Base-by-base conservation (phyloP, 2,329 filamentous ascomycete genomes). In the Trichoderma lentiforme region DNA sequence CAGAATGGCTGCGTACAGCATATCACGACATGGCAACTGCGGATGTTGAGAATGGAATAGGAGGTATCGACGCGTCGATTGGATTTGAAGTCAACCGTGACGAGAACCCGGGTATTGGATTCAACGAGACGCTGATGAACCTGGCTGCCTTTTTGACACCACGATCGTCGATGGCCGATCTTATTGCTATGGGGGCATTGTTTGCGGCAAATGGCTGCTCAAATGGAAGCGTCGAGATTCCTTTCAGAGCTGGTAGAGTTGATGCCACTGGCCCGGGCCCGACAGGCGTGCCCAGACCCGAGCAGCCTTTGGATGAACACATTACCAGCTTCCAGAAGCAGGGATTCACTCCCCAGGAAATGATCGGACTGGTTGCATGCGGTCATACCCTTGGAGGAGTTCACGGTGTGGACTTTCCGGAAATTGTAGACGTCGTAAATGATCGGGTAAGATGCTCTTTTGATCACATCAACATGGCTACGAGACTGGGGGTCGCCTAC, bases 1-100 rank as follows among this genome's bases (percentile, higher is more conserved):
- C 77, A 5, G 79, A 80, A 74, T 80, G 78, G 79, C 74, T 80
- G 47, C 76, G 79, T 4, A 79, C 78, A 5, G 78, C 76, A 6
- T 80, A 78, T 72, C 79, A 80, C 65, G 79, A 80, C 71, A 76
- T 77, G 30, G 75, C 75, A 30, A 80, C 78, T 7, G 74, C 77
- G 14, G 75, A 80, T 71, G 76, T 74, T 9, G 73, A 70, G 2
- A 70, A 74, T 1, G 79, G 78, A 15, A 73, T 72, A 3, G 79
- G 79, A 28, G 79, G 79, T 24, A 73, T 80, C 3, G 79, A 80
- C 70, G 78, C 76, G 8, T 80, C 78, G 14, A 79, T 80, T 68
- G 76, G 78, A 58, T 80, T 75, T 58, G 78, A 80, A 71, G 73
- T 77, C 6, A 72, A 76, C 60, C 78, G 79, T 18, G 63, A 73